Base-by-base conservation (phyloP, 2,329 filamentous ascomycete species). In the Phialophora macrospora region DNA sequence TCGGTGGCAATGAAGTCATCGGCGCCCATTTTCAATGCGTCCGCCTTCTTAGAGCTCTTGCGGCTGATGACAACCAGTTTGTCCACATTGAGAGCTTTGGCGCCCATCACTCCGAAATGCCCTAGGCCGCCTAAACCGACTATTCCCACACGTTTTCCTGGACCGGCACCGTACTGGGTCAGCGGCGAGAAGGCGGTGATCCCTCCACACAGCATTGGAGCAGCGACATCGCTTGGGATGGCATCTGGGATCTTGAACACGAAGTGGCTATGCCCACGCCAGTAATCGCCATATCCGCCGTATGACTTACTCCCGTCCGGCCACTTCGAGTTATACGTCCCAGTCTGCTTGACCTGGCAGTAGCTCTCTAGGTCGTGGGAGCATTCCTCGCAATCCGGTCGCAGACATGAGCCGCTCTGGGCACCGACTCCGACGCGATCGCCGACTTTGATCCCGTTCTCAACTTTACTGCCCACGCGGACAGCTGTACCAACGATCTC, bases 131-230 rank as follows among this genome's bases (percentile, higher is more conserved):
- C 90, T 8, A 93, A 81, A 5, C 90, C 90, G 12, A 92, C 81
- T 61, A 94, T 85, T 0, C 87, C 91, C 0, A 94, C 88, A 2
- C 78, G 82, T 76, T 90, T 91, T 5, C 90, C 90, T 0, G 89
- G 88, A 0, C 91, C 90, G 38, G 87, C 84, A 1, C 85, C 87
- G 48, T 90, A 87, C 34, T 89, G 84, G 55, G 84, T 84, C 17
- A 95, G 78, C 0, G 91, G 91, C 5, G 85, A 84, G 74, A 86
- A 95, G 0, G 89, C 85, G 0, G 91, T 95, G 62, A 94, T 83
- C 1, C 92, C 91, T 1, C 88, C 91, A 74, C 91, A 94, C 30
- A 94, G 82, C 80, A 95, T 87, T 0, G 91, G 90, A 1, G 90
- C 85, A 1, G 84, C 85, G 64, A 83, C 79, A 9, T 80, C 81